Evolutionary conservation across 768 basidiomycete species (phyloP).

Genomic region (Trametes cubensis): DNA sequence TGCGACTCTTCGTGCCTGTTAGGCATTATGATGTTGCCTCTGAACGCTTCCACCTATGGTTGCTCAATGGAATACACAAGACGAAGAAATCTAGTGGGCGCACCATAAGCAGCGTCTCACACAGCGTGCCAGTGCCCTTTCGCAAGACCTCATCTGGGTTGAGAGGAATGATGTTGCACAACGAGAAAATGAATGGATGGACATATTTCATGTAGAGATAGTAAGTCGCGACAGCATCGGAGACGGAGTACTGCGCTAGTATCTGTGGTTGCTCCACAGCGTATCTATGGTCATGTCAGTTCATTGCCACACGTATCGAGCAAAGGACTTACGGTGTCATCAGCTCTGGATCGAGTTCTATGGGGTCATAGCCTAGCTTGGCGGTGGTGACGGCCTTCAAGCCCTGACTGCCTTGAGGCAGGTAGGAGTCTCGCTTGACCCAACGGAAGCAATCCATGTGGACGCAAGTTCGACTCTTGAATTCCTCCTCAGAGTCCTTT

Average conservation of each 20-base stretch:
- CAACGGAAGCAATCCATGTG: conserved; percentile 99
- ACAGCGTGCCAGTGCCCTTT: conserved; percentile 95
- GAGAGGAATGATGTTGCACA: conserved; percentile 98
- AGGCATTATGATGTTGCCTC: conserved; percentile 93
- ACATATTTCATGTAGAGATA: conserved; percentile 99
- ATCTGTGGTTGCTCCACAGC: conserved; percentile 94
- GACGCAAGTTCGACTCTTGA: conserved; percentile 87
- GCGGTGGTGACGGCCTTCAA: conserved; percentile 96
- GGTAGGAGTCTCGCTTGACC: conserved; percentile 98
- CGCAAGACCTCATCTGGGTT: conserved; percentile 94
- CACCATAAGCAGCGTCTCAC: conserved; percentile 98
- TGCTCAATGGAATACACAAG: background rate
- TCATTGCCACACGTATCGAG: background rate
- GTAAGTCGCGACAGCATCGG: conserved; percentile 99
- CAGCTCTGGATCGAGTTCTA: conserved; percentile 95
- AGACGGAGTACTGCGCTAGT: conserved; percentile 97
- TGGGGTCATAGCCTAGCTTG: conserved; percentile 95
- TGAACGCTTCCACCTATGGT: conserved; percentile 89
- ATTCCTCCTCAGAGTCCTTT: conserved; percentile 92
- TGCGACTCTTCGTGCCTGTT: conserved; percentile 94
- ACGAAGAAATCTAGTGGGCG: conserved; percentile 26
- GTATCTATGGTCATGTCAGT: conserved; percentile 59
- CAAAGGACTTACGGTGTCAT: conserved; percentile 91
- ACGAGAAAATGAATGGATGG: conserved; percentile 97
- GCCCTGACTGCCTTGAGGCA: conserved; percentile 98